Evolutionary conservation across 1,284 basidiomycete species (phyloP).

Genomic region (Cutaneotrichosporon sp.): DNA sequence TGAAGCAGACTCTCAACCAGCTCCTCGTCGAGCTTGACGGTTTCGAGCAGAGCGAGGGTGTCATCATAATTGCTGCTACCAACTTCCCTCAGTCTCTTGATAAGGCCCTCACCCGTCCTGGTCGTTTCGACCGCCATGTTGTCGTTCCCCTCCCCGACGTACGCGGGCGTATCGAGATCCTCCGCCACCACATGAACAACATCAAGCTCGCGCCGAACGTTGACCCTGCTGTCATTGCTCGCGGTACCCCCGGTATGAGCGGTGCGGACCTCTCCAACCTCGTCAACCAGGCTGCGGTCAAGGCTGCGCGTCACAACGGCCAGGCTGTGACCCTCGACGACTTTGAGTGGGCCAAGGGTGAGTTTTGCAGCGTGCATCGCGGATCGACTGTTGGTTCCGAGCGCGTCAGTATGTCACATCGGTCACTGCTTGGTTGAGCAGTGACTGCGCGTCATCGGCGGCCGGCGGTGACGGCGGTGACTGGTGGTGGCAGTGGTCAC

Average conservation of each 20-base stretch:
- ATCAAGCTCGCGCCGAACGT: constrained; percentile 70
- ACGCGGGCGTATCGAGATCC: constrained; percentile 75
- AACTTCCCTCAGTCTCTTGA: constrained; percentile 92
- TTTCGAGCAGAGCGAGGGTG: constrained; percentile 82
- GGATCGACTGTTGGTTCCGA: background rate
- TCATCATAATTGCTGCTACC: constrained; percentile 91
- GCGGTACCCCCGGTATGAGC: constrained; percentile 69
- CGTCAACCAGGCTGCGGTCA: constrained; percentile 85
- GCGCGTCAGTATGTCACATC: background rate
- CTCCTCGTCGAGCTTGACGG: constrained; percentile 93
- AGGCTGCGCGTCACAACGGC: constrained; percentile 79
- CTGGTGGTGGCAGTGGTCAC: background rate
- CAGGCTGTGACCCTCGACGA: constrained; percentile 70
- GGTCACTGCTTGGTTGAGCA: background rate
- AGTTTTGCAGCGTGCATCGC: constrained; percentile 20
- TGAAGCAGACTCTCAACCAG: constrained; percentile 78
- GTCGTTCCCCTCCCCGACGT: constrained; percentile 63
- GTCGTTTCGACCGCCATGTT: constrained; percentile 82
- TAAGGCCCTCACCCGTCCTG: constrained; percentile 86
- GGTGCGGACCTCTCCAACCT: constrained; percentile 89
- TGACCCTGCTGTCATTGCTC: constrained; percentile 78
- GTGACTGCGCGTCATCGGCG: background rate
- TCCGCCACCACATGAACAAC: constrained; percentile 82
- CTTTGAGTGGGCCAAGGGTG: constrained; percentile 92
- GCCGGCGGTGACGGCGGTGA: background rate